Base-by-base conservation (phyloP, 1,284 basidiomycete genomes). In the Trametes polyzona region DNA sequence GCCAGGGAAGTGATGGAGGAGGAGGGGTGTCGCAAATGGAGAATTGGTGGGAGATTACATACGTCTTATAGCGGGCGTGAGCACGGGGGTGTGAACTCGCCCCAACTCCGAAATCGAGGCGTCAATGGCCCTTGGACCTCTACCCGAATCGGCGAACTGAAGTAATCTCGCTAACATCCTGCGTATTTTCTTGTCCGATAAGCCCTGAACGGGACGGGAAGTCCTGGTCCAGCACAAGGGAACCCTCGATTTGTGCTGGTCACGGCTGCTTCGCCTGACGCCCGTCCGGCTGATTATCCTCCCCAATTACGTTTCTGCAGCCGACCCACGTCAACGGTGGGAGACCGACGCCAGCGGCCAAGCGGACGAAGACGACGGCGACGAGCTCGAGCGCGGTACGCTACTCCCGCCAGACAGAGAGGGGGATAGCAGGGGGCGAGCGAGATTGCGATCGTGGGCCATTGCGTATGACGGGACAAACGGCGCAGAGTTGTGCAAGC, bases 1-100 rank as follows among this genome's bases (percentile, higher is more conserved):
- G 55, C 55, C 59, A 57, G 62, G 61, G 61, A 65, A 56, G 59
- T 71, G 69, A 70, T 67, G 65, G 65, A 65, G 67, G 65, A 65
- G 67, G 66, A 65, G 61, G 59, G 66, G 65, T 65, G 62, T 68
- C 65, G 65, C 66, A 65, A 65, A 64, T 58, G 57, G 53, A 61
- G 66, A 55, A 68, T 48, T 37, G 54, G 62, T 60, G 66, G 62
- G 66, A 63, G 65, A 64, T 68, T 66, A 68, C 66, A 68, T 68
- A 66, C 63, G 55, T 66, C 63, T 68, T 68, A 68, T 68, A 68
- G 51, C 33, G 57, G 46, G 59, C 52, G 50, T 49, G 43, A 35
- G 58, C 43, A 52, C 19, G 53, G 59, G 57, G 61, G 66, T 65
- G 64, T 55, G 64, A 66, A 67, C 42, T 41, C 42, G 40, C 32